A percentile compares a stretch with the other conserved stretches of the same genome.
Evolutionary conservation across 352 stramenopile genomes (phyloP).

Genomic region (Phytophthora niederhauseri): DNA sequence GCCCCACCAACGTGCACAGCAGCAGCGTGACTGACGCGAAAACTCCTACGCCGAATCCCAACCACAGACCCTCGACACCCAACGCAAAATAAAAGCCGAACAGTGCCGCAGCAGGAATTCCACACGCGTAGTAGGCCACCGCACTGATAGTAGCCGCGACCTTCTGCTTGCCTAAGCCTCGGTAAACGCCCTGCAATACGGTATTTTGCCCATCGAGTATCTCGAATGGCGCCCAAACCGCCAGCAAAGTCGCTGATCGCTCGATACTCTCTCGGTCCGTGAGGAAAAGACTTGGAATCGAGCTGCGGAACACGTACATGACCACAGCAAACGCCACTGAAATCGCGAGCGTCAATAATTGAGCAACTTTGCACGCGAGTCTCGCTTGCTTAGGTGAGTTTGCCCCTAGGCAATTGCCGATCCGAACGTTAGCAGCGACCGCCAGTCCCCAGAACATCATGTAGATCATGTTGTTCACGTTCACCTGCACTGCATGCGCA

Average conservation of each 20-base stretch:
- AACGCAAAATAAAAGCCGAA: slow-evolving; percentile 52
- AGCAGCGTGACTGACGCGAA: slow-evolving; percentile 18
- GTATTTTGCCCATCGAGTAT: slow-evolving; percentile 76
- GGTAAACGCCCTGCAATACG: slow-evolving; percentile 74
- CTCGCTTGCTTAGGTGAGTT: slow-evolving; percentile 59
- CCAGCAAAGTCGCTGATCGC: slow-evolving; percentile 48
- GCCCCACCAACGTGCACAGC: slow-evolving; percentile 13
- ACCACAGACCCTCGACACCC: slow-evolving; percentile 76
- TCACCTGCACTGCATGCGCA: slow-evolving; percentile 73
- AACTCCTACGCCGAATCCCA: slow-evolving; percentile 72
- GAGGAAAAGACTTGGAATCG: slow-evolving; percentile 52
- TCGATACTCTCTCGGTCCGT: slow-evolving; percentile 45
- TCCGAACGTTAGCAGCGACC: slow-evolving; percentile 69
- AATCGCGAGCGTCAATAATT: slow-evolving; percentile 43
- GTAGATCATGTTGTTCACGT: slow-evolving; percentile 69
- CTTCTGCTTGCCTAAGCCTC: slow-evolving; percentile 67
- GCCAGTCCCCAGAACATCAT: slow-evolving; percentile 78
- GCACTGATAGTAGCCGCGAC: slow-evolving; percentile 71
- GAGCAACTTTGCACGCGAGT: slow-evolving; percentile 44
- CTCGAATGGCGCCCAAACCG: slow-evolving; percentile 68
- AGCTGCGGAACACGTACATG: slow-evolving; percentile 45
- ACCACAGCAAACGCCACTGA: slow-evolving; percentile 39
- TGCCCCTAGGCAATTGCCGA: slow-evolving; percentile 77
- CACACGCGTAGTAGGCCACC: slow-evolving; percentile 76
- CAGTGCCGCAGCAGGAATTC: slow-evolving; percentile 67